Percentiles rank a stretch among this genome's conserved stretches.
phyloP scores from a whole-genome alignment of 805 yeast genomes.

The Starmerella powellii region DNA sequence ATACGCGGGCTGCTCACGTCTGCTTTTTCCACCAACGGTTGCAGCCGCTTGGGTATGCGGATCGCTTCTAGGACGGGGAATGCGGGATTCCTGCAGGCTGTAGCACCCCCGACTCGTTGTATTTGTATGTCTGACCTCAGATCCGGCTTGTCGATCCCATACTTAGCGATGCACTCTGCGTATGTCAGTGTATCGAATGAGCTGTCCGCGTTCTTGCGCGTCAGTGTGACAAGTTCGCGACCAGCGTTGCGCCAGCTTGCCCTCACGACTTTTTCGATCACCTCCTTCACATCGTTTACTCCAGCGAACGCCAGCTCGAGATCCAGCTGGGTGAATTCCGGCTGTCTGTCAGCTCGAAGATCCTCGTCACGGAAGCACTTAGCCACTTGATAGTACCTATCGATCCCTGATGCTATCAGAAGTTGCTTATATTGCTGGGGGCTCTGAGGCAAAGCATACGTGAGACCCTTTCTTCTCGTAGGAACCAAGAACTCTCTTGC shows the following conservation, averaged over 20 bases:
- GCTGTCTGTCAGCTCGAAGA: slow-evolving; percentile 86
- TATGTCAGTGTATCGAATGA: slow-evolving; percentile 38
- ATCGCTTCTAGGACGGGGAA: slow-evolving; percentile 35
- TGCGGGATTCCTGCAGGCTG: slow-evolving; percentile 20
- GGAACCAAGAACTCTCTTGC: slow-evolving; percentile 95
- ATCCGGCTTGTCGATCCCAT: slow-evolving; percentile 94
- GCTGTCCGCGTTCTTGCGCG: slow-evolving; percentile 11
- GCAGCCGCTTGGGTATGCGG: neutral
- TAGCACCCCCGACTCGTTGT: slow-evolving; percentile 35
- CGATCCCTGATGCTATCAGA: slow-evolving; percentile 85
- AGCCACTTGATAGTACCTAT: slow-evolving; percentile 80
- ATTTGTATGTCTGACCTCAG: slow-evolving; percentile 46
- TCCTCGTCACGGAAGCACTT: slow-evolving; percentile 95
- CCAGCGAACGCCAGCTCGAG: slow-evolving; percentile 79
- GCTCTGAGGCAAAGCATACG: slow-evolving; percentile 91
- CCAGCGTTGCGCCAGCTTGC: slow-evolving; percentile 45
- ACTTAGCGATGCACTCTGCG: slow-evolving; percentile 52
- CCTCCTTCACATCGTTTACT: slow-evolving; percentile 51
- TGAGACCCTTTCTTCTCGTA: slow-evolving; percentile 47
- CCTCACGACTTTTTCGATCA: slow-evolving; percentile 47
- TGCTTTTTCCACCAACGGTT: neutral
- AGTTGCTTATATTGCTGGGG: slow-evolving; percentile 97
- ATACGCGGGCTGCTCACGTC: slow-evolving; percentile 3
- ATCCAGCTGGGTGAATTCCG: slow-evolving; percentile 96
- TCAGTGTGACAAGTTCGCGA: slow-evolving; percentile 26